phyloP scores from a whole-genome alignment of 2,329 filamentous ascomycete genomes.

The Colletotrichum endophyticum region DNA sequence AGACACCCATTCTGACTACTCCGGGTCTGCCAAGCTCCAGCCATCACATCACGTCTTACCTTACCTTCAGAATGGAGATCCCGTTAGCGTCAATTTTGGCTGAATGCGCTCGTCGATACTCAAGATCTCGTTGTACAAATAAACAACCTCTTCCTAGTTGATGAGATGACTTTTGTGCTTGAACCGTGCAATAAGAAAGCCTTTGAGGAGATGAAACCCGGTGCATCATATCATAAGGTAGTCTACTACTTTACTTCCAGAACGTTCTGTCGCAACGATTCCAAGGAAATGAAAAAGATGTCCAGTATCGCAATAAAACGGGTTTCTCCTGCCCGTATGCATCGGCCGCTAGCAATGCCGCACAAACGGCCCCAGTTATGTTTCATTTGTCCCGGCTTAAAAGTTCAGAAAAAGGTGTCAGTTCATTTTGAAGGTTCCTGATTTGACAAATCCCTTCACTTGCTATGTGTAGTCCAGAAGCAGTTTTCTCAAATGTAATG shows the following conservation, averaged over 20 bases:
- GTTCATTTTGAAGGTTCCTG: not conserved
- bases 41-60: accelerated
- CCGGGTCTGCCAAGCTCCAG: too few species aligned
- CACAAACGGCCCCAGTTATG: accelerated
- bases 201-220: not conserved
- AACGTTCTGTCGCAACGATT: not conserved
- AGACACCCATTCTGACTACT: accelerated
- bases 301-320: too few species aligned
- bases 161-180: not conserved
- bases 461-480: not conserved
- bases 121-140: not conserved
- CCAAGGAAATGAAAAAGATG: not conserved
- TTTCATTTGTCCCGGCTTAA: not conserved
- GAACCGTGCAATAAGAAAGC: not conserved
- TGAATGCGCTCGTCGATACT: not conserved
- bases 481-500: accelerated
- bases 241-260: not conserved
- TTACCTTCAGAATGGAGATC: not conserved
- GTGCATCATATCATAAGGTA: not conserved
- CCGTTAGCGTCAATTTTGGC: not conserved
- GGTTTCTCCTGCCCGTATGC: not conserved
- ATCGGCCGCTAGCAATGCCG: not conserved
- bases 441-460: not conserved
- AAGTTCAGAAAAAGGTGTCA: accelerated
- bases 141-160: too few species aligned